phyloP scores from a whole-genome alignment of 129 eudicot genomes.

The Glebionis coronaria region DNA sequence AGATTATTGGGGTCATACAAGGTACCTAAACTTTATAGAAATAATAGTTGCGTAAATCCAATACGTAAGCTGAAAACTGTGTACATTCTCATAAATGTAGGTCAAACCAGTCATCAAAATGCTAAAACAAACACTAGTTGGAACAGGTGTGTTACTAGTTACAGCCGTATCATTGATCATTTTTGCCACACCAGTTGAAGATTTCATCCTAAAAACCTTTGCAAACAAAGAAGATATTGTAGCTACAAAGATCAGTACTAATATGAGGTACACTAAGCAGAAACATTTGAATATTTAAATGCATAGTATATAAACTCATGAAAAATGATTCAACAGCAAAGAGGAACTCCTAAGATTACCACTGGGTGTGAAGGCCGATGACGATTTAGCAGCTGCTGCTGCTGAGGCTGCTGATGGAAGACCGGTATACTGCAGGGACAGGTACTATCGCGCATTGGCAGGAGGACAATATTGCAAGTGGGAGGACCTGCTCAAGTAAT shows the following conservation, averaged over 20 bases:
- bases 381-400: constrained; percentile 90
- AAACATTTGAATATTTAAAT: not conserved
- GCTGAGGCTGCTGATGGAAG: constrained; percentile 99
- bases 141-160: constrained; percentile 89
- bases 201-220: constrained; percentile 57
- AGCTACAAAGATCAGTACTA: constrained; percentile 43
- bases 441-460: constrained; percentile 93
- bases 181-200: constrained; percentile 90
- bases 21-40: constrained; percentile 40
- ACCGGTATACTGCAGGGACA: constrained; percentile 96
- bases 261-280: constrained; percentile 45
- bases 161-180: constrained; percentile 70
- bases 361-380: constrained; percentile 63
- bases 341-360: constrained; percentile 88
- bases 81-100: constrained; percentile 32
- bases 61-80: not conserved
- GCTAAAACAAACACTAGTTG: constrained; percentile 94
- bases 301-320: not conserved
- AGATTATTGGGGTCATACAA: constrained; percentile 88
- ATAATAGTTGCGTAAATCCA: constrained; percentile 4
- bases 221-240: constrained; percentile 40
- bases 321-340: constrained; percentile 43
- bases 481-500: constrained; percentile 76
- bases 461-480: constrained; percentile 99
- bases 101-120: constrained; percentile 96